phyloP scores from a whole-genome alignment of 805 yeast genomes.

The Candida coquimbonensis region DNA sequence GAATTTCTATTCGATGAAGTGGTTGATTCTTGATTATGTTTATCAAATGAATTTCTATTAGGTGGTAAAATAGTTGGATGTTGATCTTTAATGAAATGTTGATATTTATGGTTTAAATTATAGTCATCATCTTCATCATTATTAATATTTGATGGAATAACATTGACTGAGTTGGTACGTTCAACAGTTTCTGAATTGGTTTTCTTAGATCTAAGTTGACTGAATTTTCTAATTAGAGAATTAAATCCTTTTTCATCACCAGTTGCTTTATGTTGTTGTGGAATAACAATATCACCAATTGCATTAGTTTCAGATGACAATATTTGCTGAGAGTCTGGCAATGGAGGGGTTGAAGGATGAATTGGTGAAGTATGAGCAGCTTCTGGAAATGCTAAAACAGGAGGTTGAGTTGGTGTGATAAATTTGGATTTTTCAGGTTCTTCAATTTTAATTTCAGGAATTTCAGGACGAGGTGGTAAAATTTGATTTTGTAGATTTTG shows the following conservation, averaged over 20 bases:
- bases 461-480: neutral
- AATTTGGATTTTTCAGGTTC: neutral
- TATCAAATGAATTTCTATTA: constrained; percentile 17
- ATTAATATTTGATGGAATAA: neutral
- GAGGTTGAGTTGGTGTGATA: constrained; percentile 32
- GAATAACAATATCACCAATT: constrained; percentile 25
- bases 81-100: constrained; percentile 9
- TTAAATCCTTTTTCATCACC: constrained; percentile 25
- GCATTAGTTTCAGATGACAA: constrained; percentile 35
- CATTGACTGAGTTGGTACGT: constrained; percentile 7
- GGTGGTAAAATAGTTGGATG: constrained; percentile 18
- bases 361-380: constrained; percentile 44
- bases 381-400: constrained; percentile 39
- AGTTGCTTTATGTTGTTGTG: constrained; percentile 31
- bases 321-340: constrained; percentile 34
- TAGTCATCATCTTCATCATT: neutral
- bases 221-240: constrained; percentile 24
- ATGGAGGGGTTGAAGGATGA: constrained; percentile 35
- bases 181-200: constrained; percentile 3
- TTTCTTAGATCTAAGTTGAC: constrained; percentile 19
- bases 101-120: constrained; percentile 1
- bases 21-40: neutral
- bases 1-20: neutral
- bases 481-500: constrained; percentile 6
- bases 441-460: neutral